Evolutionary conservation across 225 moss, liverwort and hornwort species (phyloP).

Genomic region (Physcomitrellopsis africana): DNA sequence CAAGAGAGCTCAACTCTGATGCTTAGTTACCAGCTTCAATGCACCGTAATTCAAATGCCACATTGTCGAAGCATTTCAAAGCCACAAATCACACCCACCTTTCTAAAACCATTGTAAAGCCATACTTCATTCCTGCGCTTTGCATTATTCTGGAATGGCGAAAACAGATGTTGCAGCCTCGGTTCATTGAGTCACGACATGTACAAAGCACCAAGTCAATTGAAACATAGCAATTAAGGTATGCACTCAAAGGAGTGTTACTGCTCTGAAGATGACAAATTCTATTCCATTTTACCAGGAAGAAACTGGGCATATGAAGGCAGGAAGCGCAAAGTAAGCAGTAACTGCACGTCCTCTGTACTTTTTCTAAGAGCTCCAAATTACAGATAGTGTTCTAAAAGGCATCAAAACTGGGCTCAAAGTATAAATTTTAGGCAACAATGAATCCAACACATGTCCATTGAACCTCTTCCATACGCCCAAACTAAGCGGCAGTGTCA

Average conservation of each 20-base stretch:
- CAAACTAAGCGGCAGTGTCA: constrained; percentile 1
- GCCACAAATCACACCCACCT: no score
- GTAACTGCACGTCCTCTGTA: constrained; percentile 30
- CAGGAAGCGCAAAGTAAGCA: constrained; percentile 17
- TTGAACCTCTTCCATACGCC: constrained; percentile 22
- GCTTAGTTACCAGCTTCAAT: no score
- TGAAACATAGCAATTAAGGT: no score
- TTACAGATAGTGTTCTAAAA: constrained; percentile 44
- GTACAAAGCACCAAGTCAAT: no score
- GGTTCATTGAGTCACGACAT: no score
- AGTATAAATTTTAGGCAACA: constrained; percentile 40
- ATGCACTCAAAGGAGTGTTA: background rate
- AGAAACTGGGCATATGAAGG: constrained; percentile 19
- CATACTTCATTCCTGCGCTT: no score
- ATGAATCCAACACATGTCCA: constrained; percentile 41
- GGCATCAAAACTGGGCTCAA: constrained; percentile 51
- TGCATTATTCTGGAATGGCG: no score
- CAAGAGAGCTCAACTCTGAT: no score
- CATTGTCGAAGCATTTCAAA: no score
- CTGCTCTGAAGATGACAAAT: constrained; percentile 16
- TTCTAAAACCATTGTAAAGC: no score
- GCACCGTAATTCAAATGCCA: no score
- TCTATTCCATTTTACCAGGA: constrained; percentile 14
- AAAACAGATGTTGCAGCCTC: no score
- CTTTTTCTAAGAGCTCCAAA: constrained; percentile 30